phyloP scores from a whole-genome alignment of 2,329 filamentous ascomycete species.

The Colletotrichum caudatum region DNA sequence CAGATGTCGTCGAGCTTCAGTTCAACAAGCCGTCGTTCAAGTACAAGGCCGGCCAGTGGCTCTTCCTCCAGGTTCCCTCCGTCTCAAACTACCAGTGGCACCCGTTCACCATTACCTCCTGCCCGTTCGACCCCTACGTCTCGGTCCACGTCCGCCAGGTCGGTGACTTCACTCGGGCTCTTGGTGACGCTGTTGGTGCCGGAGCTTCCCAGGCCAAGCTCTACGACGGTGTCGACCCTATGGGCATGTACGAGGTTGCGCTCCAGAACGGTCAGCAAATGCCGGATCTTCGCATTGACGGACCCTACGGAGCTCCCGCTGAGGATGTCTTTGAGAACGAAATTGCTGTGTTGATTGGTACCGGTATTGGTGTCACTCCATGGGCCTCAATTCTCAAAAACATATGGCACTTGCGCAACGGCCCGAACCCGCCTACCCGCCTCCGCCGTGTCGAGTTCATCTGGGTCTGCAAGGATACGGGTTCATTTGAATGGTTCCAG shows the following conservation, averaged over 20 bases:
- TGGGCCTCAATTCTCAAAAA: conserved; percentile 94
- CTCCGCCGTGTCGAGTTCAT: conserved; percentile 97
- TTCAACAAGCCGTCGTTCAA: conserved; percentile 96
- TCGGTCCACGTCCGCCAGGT: conserved; percentile 96
- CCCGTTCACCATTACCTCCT: conserved; percentile 98
- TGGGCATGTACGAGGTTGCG: conserved; percentile 98
- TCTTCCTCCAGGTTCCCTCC: conserved; percentile 93
- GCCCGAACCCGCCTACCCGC: conserved; percentile 88
- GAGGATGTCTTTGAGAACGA: conserved; percentile 98
- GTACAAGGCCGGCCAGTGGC: conserved; percentile 98
- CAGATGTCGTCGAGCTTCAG: conserved; percentile 95
- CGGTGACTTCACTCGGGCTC: conserved; percentile 92
- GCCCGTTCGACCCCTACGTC: conserved; percentile 94
- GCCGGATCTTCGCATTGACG: conserved; percentile 90
- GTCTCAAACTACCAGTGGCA: conserved; percentile 96
- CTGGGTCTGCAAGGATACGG: conserved; percentile 97
- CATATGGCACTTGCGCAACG: conserved; percentile 95
- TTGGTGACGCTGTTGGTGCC: conserved; percentile 96
- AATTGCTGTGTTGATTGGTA: conserved; percentile 86
- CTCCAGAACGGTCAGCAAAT: conserved; percentile 93
- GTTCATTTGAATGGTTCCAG: conserved; percentile 99
- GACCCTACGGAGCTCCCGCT: conserved; percentile 94
- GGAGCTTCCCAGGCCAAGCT: conserved; percentile 88
- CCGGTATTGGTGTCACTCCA: conserved; percentile 87
- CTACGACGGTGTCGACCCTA: conserved; percentile 89